Conservation (phyloP, 179 eudicot genomes). For the Nepenthes alata region DNA sequence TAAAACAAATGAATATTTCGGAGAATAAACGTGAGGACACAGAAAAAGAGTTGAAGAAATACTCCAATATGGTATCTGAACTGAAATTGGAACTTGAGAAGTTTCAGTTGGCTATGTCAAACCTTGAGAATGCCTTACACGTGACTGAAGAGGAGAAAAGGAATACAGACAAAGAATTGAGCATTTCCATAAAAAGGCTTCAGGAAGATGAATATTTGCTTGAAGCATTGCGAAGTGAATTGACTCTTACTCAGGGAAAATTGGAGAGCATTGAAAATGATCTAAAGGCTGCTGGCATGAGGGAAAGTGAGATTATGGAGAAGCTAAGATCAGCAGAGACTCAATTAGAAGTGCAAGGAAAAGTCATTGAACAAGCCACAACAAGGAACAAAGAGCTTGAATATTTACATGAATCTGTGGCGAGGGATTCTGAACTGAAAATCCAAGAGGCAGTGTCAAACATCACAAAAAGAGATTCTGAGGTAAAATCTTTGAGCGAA, state of each 20-base stretch:
- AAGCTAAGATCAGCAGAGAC: constrained; percentile 71
- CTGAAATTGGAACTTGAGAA: too few relatives aligned
- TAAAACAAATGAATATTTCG: constrained; percentile 26
- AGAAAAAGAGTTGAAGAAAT: constrained; percentile 26
- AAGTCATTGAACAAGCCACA: constrained; percentile 42
- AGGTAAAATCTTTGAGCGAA: constrained; percentile 48
- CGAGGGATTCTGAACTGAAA: constrained; percentile 59
- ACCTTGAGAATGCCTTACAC: too few relatives aligned
- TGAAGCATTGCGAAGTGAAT: constrained; percentile 19
- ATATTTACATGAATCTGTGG: constrained; percentile 36
- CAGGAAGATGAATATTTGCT: too few relatives aligned
- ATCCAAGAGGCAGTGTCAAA: constrained; percentile 48
- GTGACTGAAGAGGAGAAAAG: too few relatives aligned
- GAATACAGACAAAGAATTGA: too few relatives aligned
- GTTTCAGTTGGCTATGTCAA: too few relatives aligned
- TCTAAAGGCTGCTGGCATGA: constrained; percentile 21
- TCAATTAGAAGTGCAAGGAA: constrained; percentile 45
- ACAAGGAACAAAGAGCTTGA: constrained; percentile 47
- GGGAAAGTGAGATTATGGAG: constrained; percentile 54
- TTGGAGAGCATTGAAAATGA: constrained; percentile 27
- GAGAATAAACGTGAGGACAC: constrained; percentile 28
- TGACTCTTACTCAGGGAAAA: constrained; percentile 22
- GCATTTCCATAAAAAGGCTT: too few relatives aligned
- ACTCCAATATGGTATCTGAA: constrained; percentile 7
- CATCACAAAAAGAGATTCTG: constrained; percentile 36